Percentiles rank a stretch among this genome's conserved stretches.
Conservation (phyloP, 352 stramenopile genomes). For the Phytophthora citrophthora region DNA sequence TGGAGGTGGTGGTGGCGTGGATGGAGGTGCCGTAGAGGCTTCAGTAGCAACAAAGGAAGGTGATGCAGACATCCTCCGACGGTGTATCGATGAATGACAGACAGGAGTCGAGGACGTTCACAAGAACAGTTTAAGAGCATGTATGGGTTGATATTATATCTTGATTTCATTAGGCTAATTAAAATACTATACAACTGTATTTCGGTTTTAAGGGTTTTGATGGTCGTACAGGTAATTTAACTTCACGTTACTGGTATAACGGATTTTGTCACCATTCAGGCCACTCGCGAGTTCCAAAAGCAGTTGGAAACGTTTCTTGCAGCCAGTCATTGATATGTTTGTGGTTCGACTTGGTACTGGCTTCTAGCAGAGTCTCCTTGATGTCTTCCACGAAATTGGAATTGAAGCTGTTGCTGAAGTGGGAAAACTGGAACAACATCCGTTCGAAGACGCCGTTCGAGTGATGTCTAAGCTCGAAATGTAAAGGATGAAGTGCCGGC, state of each 20-base stretch:
- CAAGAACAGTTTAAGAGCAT: slow-evolving; percentile 1
- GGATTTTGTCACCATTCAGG: slow-evolving; percentile 8
- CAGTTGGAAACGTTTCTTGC: slow-evolving; percentile 4
- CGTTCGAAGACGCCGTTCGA: slow-evolving; percentile 6
- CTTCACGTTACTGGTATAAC: background rate
- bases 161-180: background rate
- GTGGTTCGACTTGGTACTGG: slow-evolving; percentile 24
- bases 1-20: slow-evolving; percentile 15
- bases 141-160: background rate
- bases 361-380: slow-evolving; percentile 1
- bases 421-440: slow-evolving; percentile 16
- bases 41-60: background rate
- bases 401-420: slow-evolving; percentile 14
- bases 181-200: background rate
- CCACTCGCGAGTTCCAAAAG: background rate
- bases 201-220: background rate
- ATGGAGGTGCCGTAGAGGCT: background rate
- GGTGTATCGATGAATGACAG: slow-evolving; percentile 3
- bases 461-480: slow-evolving; percentile 9
- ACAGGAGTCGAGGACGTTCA: slow-evolving; percentile 5
- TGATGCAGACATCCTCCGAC: slow-evolving; percentile 7
- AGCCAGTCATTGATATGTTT: slow-evolving; percentile 14
- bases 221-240: background rate
- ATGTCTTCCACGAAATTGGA: background rate
- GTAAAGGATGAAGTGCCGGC: background rate